phyloP scores from a whole-genome alignment of 495 filamentous ascomycete genomes.

The Aspergillus wentii region DNA sequence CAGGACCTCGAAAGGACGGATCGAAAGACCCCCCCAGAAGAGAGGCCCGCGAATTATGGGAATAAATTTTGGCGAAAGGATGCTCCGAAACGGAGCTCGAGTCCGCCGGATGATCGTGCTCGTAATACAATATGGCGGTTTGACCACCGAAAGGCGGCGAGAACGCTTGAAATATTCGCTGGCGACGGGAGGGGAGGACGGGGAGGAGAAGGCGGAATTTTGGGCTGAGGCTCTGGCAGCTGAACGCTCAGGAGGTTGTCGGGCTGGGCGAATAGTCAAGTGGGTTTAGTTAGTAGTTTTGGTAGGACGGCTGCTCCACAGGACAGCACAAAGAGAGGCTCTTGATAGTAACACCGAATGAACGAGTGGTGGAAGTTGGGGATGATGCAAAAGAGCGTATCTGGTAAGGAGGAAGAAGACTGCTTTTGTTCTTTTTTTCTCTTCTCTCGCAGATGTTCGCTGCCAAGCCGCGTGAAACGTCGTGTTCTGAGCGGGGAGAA shows the following conservation, averaged over 20 bases:
- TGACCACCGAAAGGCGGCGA: slow-evolving; percentile 28
- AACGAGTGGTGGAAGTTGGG: no score
- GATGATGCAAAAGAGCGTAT: no score
- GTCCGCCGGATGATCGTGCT: slow-evolving; percentile 18
- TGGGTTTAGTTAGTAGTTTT: no score
- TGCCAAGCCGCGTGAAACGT: slow-evolving; percentile 18
- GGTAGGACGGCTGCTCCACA: no score
- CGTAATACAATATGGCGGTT: slow-evolving; percentile 37
- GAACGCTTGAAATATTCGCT: no score
- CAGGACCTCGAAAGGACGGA: slow-evolving; percentile 41
- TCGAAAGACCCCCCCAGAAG: slow-evolving; percentile 59
- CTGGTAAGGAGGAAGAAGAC: slow-evolving; percentile 1
- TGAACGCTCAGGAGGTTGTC: no score
- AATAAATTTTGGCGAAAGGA: slow-evolving; percentile 51
- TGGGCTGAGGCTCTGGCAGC: no score
- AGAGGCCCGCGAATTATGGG: slow-evolving; percentile 58
- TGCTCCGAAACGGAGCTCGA: slow-evolving; percentile 41
- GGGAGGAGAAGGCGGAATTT: no score
- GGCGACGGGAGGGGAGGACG: not conserved
- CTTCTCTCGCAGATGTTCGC: slow-evolving; percentile 4
- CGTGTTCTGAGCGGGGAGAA: slow-evolving; percentile 14
- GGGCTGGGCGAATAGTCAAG: no score
- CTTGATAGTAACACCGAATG: no score
- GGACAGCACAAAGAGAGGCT: no score
- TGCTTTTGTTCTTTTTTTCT: slow-evolving; percentile 2